Base-by-base conservation (phyloP, 208 protist genomes). In the Acanthamoeba healyi region DNA sequence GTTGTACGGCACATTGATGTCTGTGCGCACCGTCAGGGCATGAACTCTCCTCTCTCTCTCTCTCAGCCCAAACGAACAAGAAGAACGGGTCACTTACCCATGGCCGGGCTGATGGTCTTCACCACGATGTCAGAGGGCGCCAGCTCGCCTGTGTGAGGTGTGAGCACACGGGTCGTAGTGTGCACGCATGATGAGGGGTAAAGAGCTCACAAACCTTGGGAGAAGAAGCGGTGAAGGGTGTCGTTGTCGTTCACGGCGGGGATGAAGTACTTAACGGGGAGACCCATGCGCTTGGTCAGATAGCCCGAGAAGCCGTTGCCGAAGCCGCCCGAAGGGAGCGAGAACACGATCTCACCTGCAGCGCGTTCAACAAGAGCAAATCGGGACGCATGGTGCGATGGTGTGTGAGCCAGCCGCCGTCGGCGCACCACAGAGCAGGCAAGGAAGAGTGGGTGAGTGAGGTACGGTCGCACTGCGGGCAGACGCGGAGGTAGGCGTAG, bases 241-340 rank as follows among this genome's bases (percentile, higher is more conserved):
- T 99, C 98, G 95, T 99, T 99, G 49, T 95, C 70, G 96, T 99
- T 99, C 17, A 98, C 98, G 17, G 98, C 98, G 14, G 99, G 97
- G 44, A 99, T 96, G n/a, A 99, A 96, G 70, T 95, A 96, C 24
- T 97, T 94, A 44, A 99, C 94, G 19, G 98, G 98, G 40, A 99
- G 95, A 22, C 98, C 95, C 95, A 97, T 97, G 49, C 96, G 95
- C 93, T 98, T 98, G 38, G 98, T 98, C 36, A 98, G 97, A 95
- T 98, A 99, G 51, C 98, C 98, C 19, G 98, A 97, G 14, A 99
- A 96, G 86, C 99, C 98, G 96, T 99, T 98, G 29, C 98, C 99
- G 95, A 99, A 99, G 96, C 99, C 99, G 51, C 99, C 99, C 82
- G 98, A 99, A n/a, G 98, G 98, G 49, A 99, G 98, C 32, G 97